Conservation (phyloP, 805 yeast genomes). For the Candida xyloterini region DNA sequence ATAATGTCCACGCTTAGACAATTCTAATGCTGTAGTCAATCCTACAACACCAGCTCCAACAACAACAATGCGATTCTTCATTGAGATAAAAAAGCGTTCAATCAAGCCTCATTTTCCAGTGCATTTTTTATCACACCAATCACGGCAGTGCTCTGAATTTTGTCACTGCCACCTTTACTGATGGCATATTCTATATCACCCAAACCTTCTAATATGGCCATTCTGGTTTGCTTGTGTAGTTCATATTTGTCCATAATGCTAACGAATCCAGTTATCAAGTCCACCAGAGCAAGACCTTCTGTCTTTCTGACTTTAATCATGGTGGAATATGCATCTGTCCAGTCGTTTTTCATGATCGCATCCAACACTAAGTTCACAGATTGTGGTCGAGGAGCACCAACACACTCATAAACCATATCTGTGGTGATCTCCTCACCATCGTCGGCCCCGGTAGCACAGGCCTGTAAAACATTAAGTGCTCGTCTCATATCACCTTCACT, state of each 20-base stretch:
- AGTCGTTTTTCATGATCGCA: slow-evolving; percentile 80
- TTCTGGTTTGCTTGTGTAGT: slow-evolving; percentile 58
- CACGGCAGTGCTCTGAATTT: slow-evolving; percentile 83
- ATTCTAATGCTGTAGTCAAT: slow-evolving; percentile 46
- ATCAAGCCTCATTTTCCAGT: slow-evolving; percentile 42
- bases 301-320: slow-evolving; percentile 59
- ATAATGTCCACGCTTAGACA: slow-evolving; percentile 39
- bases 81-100: neutral
- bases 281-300: slow-evolving; percentile 89
- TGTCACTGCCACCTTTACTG: slow-evolving; percentile 89
- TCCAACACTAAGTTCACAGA: slow-evolving; percentile 75
- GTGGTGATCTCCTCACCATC: slow-evolving; percentile 53
- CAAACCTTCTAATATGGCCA: slow-evolving; percentile 62
- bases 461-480: slow-evolving; percentile 89
- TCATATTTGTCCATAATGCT: slow-evolving; percentile 68
- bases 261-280: slow-evolving; percentile 72
- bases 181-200: slow-evolving; percentile 90
- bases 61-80: slow-evolving; percentile 16
- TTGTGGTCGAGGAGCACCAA: slow-evolving; percentile 91
- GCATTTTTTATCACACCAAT: slow-evolving; percentile 80
- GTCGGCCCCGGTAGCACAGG: slow-evolving; percentile 78
- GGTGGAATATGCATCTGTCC: slow-evolving; percentile 73
- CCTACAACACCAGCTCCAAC: slow-evolving; percentile 57
- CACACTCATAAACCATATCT: slow-evolving; percentile 84
- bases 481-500: slow-evolving; percentile 97